These are phyloP conservation scores for Boletus vinaceobasis DNA, from an alignment of 768 basidiomycete genomes.

Conservation along the genomic window DNA sequence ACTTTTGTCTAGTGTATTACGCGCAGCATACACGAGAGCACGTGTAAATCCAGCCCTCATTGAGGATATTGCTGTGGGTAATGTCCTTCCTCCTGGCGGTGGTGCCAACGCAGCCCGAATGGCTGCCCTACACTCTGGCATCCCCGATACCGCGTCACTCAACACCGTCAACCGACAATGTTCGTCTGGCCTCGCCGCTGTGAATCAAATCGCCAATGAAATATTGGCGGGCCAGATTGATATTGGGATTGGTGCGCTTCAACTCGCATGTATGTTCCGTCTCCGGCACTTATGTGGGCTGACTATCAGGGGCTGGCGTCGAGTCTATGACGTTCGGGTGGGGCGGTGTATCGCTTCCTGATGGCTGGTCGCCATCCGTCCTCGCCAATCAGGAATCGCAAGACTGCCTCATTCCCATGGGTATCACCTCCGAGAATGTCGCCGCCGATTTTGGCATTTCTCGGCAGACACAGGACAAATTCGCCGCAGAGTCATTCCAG, in stretches of 20 bases:
- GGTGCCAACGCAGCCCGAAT: conserved; percentile 82
- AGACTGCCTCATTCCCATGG: conserved; percentile 87
- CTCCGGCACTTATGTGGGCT: conserved; percentile 2
- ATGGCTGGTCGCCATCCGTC: conserved; percentile 62
- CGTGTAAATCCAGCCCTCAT: conserved; percentile 77
- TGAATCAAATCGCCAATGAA: conserved; percentile 78
- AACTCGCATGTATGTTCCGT: conserved; percentile 2
- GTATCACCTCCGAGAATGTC: conserved; percentile 93
- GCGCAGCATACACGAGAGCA: conserved; percentile 64
- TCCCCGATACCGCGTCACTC: conserved; percentile 69
- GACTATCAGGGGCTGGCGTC: conserved; percentile 66
- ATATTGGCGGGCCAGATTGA: conserved; percentile 80
- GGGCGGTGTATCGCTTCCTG: conserved; percentile 54
- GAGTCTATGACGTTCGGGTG: conserved; percentile 87
- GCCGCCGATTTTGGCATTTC: conserved; percentile 72
- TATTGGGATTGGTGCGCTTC: conserved; percentile 73
- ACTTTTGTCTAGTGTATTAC: conserved; percentile 71
- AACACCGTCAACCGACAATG: conserved; percentile 91
- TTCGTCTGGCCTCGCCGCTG: conserved; percentile 79
- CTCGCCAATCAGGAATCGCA: conserved; percentile 64
- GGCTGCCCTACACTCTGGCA: conserved; percentile 82
- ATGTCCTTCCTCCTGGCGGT: conserved; percentile 83
- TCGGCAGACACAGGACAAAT: conserved; percentile 76
- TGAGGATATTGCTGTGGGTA: conserved; percentile 83
- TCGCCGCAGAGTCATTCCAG: conserved; percentile 80